Conservation (phyloP, 805 yeast genomes). For the Starmerella apicola region DNA sequence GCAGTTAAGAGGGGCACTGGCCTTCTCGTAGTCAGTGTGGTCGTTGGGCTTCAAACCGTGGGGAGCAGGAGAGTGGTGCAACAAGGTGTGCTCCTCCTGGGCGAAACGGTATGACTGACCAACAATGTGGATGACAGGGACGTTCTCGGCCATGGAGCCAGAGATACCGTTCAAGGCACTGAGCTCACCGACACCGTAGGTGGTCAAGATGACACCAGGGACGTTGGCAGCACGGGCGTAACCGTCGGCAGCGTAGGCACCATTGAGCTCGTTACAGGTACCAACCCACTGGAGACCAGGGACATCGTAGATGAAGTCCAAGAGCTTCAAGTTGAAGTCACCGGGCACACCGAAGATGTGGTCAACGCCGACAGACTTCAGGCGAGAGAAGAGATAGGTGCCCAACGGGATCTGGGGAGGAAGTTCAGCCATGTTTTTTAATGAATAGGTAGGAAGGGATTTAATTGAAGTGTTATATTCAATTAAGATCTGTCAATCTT, state of each 20-base stretch:
- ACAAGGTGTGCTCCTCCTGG: conserved; percentile 27
- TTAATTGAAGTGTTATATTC: not conserved
- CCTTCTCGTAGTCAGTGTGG: conserved; percentile 51
- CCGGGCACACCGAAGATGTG: conserved; percentile 36
- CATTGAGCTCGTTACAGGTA: conserved; percentile 76
- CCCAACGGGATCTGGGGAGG: conserved; percentile 21
- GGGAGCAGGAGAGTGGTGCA: conserved; percentile 32
- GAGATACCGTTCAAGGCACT: conserved; percentile 72
- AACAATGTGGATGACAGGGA: conserved; percentile 71
- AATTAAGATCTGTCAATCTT: not conserved
- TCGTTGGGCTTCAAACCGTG: conserved; percentile 38
- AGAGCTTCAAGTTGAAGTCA: conserved; percentile 33
- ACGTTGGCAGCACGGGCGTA: conserved; percentile 54
- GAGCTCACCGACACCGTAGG: conserved; percentile 85
- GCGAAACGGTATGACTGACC: conserved; percentile 49
- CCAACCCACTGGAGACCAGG: conserved; percentile 61
- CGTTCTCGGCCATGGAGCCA: conserved; percentile 72
- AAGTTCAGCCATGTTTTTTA: too few relatives aligned
- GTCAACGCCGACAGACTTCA: conserved; percentile 27
- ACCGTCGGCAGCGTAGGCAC: conserved; percentile 87
- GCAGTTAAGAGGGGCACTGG: conserved; percentile 48
- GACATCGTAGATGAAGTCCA: conserved; percentile 30
- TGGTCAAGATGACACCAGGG: conserved; percentile 58
- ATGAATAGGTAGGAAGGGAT: too few relatives aligned
- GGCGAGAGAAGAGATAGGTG: conserved; percentile 26